Evolutionary conservation across 1,284 basidiomycete genomes (phyloP).

Genomic region (Pyrrhoderma noxium): DNA sequence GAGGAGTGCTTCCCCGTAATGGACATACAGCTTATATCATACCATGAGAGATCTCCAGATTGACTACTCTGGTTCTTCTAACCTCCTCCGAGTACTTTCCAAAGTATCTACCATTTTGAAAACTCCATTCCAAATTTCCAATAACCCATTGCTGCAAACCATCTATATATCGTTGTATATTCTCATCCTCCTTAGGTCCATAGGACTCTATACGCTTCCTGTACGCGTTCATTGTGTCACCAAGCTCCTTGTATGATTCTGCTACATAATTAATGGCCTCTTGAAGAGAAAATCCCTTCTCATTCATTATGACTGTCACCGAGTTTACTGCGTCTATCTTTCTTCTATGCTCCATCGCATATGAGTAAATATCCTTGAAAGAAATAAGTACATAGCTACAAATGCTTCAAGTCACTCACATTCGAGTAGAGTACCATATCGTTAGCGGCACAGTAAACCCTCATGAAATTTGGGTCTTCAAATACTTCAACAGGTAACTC

Average conservation of each 20-base stretch:
- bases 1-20: too few species aligned
- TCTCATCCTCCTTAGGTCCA: constrained; percentile 35
- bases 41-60: too few species aligned
- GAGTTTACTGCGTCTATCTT: constrained; percentile 55
- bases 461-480: constrained; percentile 44
- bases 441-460: constrained; percentile 48
- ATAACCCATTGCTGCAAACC: constrained; percentile 42
- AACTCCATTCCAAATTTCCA: constrained; percentile 49
- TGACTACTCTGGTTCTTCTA: constrained; percentile 20
- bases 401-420: constrained; percentile 32
- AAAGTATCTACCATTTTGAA: constrained; percentile 53
- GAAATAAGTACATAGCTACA: background rate
- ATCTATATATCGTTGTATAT: constrained; percentile 42
- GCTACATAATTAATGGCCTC: constrained; percentile 53
- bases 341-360: constrained; percentile 63
- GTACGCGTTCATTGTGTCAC: constrained; percentile 41
- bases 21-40: too few species aligned
- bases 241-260: constrained; percentile 45
- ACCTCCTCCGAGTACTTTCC: constrained; percentile 29
- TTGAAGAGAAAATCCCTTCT: constrained; percentile 43
- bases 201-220: constrained; percentile 26
- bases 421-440: constrained; percentile 67
- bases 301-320: constrained; percentile 57
- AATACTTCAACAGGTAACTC: constrained; percentile 55
- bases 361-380: constrained; percentile 59